phyloP scores from a whole-genome alignment of 371 early-diverging fungal species.

The Syncephalis fuscata region DNA sequence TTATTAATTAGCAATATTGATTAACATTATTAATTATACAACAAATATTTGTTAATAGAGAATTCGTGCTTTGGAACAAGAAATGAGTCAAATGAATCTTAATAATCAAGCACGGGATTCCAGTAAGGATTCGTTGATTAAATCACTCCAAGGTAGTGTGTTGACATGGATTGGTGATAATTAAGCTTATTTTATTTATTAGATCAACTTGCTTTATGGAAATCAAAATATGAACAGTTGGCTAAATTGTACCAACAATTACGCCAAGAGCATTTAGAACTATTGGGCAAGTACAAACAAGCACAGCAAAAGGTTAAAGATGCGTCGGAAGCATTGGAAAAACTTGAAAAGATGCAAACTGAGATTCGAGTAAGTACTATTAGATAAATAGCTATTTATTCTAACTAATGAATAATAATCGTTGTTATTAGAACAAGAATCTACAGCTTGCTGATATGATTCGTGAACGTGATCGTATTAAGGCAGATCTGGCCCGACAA shows the following conservation, averaged over 20 bases:
- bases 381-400: not conserved
- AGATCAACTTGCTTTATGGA: constrained; percentile 70
- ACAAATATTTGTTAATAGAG: constrained; percentile 14
- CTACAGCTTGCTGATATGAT: constrained; percentile 65
- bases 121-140: constrained; percentile 56
- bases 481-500: constrained; percentile 45
- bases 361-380: constrained; percentile 36
- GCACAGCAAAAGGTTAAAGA: constrained; percentile 63
- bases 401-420: not conserved
- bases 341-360: constrained; percentile 58
- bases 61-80: constrained; percentile 64
- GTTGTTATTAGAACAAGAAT: constrained; percentile 38
- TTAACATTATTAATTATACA: not conserved
- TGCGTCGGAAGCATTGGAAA: constrained; percentile 54
- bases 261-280: constrained; percentile 88
- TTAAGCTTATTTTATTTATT: no score
- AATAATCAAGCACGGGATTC: constrained; percentile 48
- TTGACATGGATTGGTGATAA: no score
- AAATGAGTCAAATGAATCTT: constrained; percentile 52
- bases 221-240: constrained; percentile 78
- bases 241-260: constrained; percentile 91
- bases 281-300: constrained; percentile 72
- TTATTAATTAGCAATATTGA: no score
- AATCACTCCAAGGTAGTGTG: constrained; percentile 55
- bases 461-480: constrained; percentile 64